phyloP scores from a whole-genome alignment of 2,329 filamentous ascomycete species.

The Cladobotryum mycophilum region DNA sequence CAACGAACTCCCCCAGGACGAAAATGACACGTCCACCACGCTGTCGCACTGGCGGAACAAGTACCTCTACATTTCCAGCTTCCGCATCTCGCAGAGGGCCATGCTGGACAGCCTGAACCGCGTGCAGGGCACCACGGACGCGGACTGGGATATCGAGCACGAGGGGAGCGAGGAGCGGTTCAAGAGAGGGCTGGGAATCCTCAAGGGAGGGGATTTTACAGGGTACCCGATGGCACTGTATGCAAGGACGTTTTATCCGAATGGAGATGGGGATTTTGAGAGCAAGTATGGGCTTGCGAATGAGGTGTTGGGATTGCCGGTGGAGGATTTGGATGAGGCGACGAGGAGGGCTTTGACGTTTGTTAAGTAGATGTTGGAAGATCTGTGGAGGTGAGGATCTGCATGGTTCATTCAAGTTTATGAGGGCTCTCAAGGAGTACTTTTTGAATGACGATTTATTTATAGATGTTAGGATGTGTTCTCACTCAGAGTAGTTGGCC shows the following conservation, averaged over 20 bases:
- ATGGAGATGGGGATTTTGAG: slow-evolving; percentile 35
- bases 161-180: slow-evolving; percentile 39
- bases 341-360: slow-evolving; percentile 45
- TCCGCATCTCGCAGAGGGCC: slow-evolving; percentile 54
- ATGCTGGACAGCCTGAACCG: slow-evolving; percentile 58
- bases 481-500: too few relatives aligned
- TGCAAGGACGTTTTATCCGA: slow-evolving; percentile 45
- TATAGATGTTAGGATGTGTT: too few relatives aligned
- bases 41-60: slow-evolving; percentile 40
- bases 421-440: too few relatives aligned
- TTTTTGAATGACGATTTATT: too few relatives aligned
- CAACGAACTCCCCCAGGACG: slow-evolving; percentile 37
- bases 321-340: slow-evolving; percentile 52
- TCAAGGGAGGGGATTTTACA: slow-evolving; percentile 33
- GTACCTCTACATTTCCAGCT: slow-evolving; percentile 47
- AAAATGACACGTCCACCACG: slow-evolving; percentile 25
- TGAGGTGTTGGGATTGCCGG: slow-evolving; percentile 47
- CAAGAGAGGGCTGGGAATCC: slow-evolving; percentile 36
- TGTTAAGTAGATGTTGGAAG: slow-evolving; percentile 13
- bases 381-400: too few relatives aligned
- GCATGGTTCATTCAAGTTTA: too few relatives aligned
- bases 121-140: slow-evolving; percentile 49
- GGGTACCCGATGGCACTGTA: slow-evolving; percentile 48
- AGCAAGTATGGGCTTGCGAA: slow-evolving; percentile 38
- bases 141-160: slow-evolving; percentile 53